Percentiles rank a stretch among this genome's conserved stretches.
Evolutionary conservation across 2,329 filamentous ascomycete species (phyloP).

Genomic region (Arthrobotrys megalospora): DNA sequence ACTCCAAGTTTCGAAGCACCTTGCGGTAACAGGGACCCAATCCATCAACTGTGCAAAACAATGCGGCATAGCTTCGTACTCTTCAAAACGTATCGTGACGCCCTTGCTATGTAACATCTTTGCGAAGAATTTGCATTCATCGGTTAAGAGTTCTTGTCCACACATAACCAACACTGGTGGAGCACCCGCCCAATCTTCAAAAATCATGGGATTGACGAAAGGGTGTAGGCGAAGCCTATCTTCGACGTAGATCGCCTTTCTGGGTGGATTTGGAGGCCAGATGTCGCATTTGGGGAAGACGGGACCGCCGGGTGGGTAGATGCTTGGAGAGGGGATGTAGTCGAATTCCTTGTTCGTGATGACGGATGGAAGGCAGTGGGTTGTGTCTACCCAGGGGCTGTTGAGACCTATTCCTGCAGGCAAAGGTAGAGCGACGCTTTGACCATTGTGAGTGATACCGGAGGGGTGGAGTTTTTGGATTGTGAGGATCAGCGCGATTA

Average conservation of each 20-base stretch:
- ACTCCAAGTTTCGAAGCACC: slow-evolving; percentile 74
- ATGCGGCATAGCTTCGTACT: slow-evolving; percentile 87
- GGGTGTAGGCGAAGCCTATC: slow-evolving; percentile 76
- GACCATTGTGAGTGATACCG: slow-evolving; percentile 75
- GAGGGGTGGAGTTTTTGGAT: slow-evolving; percentile 69
- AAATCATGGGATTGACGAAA: slow-evolving; percentile 76
- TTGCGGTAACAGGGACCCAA: slow-evolving; percentile 68
- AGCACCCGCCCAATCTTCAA: slow-evolving; percentile 73
- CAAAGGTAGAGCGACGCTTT: slow-evolving; percentile 74
- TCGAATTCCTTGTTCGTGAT: slow-evolving; percentile 73
- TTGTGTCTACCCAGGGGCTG: slow-evolving; percentile 81
- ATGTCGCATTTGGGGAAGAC: slow-evolving; percentile 70
- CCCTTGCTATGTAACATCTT: slow-evolving; percentile 73
- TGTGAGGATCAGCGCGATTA: slow-evolving; percentile 79
- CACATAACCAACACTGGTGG: slow-evolving; percentile 79
- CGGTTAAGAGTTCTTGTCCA: slow-evolving; percentile 80
- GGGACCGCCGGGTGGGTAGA: slow-evolving; percentile 64
- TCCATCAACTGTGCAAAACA: slow-evolving; percentile 76
- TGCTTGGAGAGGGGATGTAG: slow-evolving; percentile 72
- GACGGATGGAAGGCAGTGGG: slow-evolving; percentile 70
- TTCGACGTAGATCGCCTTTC: slow-evolving; percentile 67
- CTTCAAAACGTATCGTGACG: slow-evolving; percentile 76
- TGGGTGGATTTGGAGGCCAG: slow-evolving; percentile 74
- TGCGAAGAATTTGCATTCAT: slow-evolving; percentile 74
- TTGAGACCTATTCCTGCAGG: slow-evolving; percentile 77